Conservation (phyloP, 1,284 basidiomycete genomes). For the Cutaneotrichosporon sp. region DNA sequence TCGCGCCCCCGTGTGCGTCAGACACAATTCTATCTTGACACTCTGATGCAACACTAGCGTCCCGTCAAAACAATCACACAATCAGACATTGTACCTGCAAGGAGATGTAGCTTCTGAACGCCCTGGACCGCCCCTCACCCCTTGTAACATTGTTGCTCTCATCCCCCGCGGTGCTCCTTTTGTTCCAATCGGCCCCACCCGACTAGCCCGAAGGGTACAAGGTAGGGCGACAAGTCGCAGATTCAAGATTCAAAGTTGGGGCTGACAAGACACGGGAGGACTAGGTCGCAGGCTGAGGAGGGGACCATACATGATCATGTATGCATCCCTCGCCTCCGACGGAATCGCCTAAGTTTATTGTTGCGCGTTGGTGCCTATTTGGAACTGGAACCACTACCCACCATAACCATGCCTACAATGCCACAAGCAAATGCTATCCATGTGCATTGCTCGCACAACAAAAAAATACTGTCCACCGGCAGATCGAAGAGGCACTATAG, state of each 20-base stretch:
- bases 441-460: conserved; percentile 9
- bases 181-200: not conserved
- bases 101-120: not conserved
- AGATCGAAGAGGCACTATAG: conserved; percentile 3
- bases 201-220: not conserved
- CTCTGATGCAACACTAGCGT: not conserved
- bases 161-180: not conserved
- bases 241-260: not conserved
- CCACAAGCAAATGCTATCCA: not conserved
- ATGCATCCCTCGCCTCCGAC: not conserved
- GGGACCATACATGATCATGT: not conserved
- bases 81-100: not conserved
- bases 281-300: not conserved
- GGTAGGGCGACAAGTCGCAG: not conserved
- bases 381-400: not conserved
- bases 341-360: not conserved
- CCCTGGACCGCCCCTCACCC: not conserved
- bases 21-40: not conserved
- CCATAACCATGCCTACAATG: no score
- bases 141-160: not conserved
- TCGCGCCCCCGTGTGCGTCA: not conserved
- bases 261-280: not conserved
- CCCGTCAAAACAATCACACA: not conserved
- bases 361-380: not conserved
- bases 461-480: conserved; percentile 9